A percentile compares a stretch with the other conserved stretches of the same genome.
These are phyloP conservation scores for Bocquillonia castaneifolia DNA, from an alignment of 441 rosid genomes.

Conservation along the genomic window DNA sequence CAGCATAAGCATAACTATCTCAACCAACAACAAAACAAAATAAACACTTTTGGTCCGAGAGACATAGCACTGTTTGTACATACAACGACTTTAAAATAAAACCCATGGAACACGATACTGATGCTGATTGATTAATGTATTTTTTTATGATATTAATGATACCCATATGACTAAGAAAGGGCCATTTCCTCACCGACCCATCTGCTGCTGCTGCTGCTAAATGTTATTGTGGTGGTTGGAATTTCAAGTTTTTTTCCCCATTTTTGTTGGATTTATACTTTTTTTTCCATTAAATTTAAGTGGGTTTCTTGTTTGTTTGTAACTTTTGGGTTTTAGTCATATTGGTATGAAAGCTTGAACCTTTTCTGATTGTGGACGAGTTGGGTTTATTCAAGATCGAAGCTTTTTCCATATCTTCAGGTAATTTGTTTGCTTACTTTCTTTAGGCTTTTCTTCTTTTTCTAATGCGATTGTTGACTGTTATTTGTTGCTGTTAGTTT, in stretches of 20 bases:
- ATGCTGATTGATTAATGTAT: too few relatives aligned
- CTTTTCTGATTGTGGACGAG: background rate
- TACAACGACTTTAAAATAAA: too few relatives aligned
- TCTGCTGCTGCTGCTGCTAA: too few relatives aligned
- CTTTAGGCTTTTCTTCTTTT: background rate
- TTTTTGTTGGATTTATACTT: background rate
- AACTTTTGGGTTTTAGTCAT: background rate
- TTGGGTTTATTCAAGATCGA: conserved; percentile 10
- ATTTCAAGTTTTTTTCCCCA: background rate
- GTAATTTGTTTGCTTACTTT: conserved; percentile 6
- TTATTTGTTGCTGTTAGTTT: background rate
- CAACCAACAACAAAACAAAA: background rate
- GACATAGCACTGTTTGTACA: too few relatives aligned
- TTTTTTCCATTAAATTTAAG: background rate
- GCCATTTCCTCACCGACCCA: conserved; percentile 1
- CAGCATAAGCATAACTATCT: too few relatives aligned
- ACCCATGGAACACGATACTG: too few relatives aligned
- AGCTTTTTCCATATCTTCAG: conserved; percentile 1
- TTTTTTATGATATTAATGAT: too few relatives aligned
- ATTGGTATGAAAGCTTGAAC: background rate
- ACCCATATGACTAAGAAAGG: too few relatives aligned
- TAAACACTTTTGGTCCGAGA: background rate
- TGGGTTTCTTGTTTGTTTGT: background rate
- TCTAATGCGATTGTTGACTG: background rate
- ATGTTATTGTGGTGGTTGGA: background rate